Evolutionary conservation across 345 rosid species (phyloP).

Genomic region (Corchorus olitorius): DNA sequence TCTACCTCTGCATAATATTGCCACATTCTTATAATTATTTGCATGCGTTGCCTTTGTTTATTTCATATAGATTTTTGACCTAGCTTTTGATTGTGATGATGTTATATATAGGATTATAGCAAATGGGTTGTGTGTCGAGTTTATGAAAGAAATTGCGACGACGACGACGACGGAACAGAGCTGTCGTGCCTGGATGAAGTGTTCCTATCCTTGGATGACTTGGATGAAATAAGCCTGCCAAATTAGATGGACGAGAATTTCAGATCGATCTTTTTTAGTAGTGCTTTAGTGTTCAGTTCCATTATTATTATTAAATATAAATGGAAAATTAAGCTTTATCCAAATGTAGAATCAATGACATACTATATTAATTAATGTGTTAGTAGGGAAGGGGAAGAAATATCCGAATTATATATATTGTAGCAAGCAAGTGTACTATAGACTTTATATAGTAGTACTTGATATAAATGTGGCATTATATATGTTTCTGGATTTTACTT

Average conservation of each 20-base stretch:
- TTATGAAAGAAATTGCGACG: slow-evolving; percentile 55
- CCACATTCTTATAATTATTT: not conserved
- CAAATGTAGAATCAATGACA: slow-evolving; percentile 26
- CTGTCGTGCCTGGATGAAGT: slow-evolving; percentile 96
- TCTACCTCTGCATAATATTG: too few relatives aligned
- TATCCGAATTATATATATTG: not conserved
- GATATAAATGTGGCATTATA: not conserved
- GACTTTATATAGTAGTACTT: not conserved
- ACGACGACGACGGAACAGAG: slow-evolving; percentile 57
- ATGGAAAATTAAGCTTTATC: slow-evolving; percentile 2
- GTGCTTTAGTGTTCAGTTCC: not conserved
- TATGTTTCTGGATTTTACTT: not conserved
- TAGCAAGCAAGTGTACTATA: not conserved
- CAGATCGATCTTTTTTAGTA: not conserved
- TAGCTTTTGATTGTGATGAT: not conserved
- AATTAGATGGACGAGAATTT: slow-evolving; percentile 23
- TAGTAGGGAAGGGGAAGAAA: not conserved
- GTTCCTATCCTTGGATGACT: slow-evolving; percentile 86
- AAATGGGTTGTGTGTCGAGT: slow-evolving; percentile 94
- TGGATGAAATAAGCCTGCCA: slow-evolving; percentile 90
- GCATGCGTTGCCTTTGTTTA: too few relatives aligned
- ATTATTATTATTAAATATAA: not conserved
- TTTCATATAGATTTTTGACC: not conserved
- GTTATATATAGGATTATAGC: slow-evolving; percentile 57
- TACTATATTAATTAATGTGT: not conserved